A percentile compares a stretch with the other conserved stretches of the same genome.
Evolutionary conservation across 2,329 filamentous ascomycete genomes (phyloP).

Genomic region (Ambrosiella beaveri): DNA sequence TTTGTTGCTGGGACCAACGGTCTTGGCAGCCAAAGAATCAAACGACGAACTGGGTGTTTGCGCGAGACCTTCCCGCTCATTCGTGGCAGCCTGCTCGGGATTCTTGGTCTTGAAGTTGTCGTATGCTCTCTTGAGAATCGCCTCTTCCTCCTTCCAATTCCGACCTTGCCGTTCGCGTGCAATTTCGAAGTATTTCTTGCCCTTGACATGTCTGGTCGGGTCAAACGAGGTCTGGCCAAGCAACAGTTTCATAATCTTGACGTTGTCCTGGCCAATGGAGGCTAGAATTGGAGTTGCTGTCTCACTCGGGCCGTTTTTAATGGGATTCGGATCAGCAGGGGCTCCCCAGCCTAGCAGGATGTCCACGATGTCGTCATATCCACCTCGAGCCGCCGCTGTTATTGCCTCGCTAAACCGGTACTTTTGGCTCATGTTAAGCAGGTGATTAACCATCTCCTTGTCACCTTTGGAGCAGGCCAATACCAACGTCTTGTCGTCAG

Average conservation of each 20-base stretch:
- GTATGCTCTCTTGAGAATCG: slow-evolving; percentile 60
- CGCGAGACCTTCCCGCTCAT: slow-evolving; percentile 11
- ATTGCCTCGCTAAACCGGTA: slow-evolving; percentile 68
- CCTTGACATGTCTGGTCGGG: slow-evolving; percentile 58
- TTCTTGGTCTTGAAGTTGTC: slow-evolving; percentile 43
- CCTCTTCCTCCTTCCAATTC: slow-evolving; percentile 76
- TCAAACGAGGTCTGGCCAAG: slow-evolving; percentile 65
- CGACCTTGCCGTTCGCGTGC: slow-evolving; percentile 68
- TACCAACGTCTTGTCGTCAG: slow-evolving; percentile 43
- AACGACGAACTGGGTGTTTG: background rate
- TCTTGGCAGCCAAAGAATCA: background rate
- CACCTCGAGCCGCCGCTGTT: slow-evolving; percentile 79
- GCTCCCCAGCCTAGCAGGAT: slow-evolving; percentile 54
- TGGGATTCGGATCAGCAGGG: slow-evolving; percentile 50
- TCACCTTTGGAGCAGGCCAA: slow-evolving; percentile 44
- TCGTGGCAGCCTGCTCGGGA: slow-evolving; percentile 22
- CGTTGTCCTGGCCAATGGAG: slow-evolving; percentile 76
- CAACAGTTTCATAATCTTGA: slow-evolving; percentile 67
- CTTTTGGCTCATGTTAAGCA: slow-evolving; percentile 42
- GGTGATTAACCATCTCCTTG: slow-evolving; percentile 41
- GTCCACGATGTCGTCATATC: slow-evolving; percentile 75
- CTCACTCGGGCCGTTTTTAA: slow-evolving; percentile 43
- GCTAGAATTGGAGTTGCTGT: slow-evolving; percentile 85
- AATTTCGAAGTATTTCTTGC: slow-evolving; percentile 73
- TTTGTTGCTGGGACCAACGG: slow-evolving; percentile 20